Percentiles rank a stretch among this genome's conserved stretches.
These are phyloP conservation scores for Babesia bigemina DNA, from an alignment of 169 alveolate genomes.

Conservation along the genomic window DNA sequence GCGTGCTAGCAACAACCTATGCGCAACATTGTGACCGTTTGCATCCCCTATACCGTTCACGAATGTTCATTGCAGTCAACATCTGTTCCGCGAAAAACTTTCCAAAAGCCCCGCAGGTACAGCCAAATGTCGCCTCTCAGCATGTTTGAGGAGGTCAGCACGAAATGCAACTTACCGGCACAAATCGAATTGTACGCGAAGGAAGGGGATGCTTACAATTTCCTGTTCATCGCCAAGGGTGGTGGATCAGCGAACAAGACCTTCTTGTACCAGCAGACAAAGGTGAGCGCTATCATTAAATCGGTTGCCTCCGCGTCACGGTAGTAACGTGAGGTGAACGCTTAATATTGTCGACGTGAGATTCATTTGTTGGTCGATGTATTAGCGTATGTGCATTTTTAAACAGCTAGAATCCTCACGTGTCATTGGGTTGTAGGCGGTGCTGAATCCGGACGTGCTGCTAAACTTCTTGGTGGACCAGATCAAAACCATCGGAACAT, in stretches of 20 bases:
- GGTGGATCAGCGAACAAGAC: conserved; percentile 91
- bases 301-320: background rate
- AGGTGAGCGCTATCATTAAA: conserved; percentile 48
- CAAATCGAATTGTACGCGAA: conserved; percentile 77
- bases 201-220: conserved; percentile 73
- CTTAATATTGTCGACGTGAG: no score
- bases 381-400: background rate
- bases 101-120: conserved; percentile 41
- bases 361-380: no score
- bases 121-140: conserved; percentile 84
- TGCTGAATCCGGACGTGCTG: conserved; percentile 75
- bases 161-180: conserved; percentile 87
- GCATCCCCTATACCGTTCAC: no score
- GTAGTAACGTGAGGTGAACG: no score
- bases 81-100: no score
- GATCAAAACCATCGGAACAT: conserved; percentile 83
- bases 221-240: conserved; percentile 85
- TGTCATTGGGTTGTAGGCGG: conserved; percentile 64
- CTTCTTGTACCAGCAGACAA: conserved; percentile 84
- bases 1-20: no score
- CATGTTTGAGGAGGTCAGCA: conserved; percentile 86
- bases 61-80: no score
- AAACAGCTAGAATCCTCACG: background rate
- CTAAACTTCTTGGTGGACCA: conserved; percentile 75
- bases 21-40: no score